Conservation (phyloP, 257 asterid genomes). For the Capsicum chinense region DNA sequence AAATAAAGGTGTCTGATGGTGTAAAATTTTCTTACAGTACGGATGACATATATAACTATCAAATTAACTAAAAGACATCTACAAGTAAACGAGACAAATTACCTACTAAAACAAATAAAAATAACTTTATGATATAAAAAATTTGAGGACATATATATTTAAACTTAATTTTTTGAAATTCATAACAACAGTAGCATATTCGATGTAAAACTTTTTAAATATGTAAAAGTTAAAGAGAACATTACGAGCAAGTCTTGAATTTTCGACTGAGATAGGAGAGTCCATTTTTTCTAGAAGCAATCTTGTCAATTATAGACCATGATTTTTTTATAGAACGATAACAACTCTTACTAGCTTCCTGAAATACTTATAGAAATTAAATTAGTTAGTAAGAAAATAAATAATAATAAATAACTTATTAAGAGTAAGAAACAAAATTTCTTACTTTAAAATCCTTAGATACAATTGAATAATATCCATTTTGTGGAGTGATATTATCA, state of each 20-base stretch:
- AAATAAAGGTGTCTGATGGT: background rate
- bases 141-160: no score
- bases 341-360: conserved; percentile 65
- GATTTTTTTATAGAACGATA: conserved; percentile 56
- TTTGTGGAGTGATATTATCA: conserved; percentile 64
- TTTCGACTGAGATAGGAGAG: conserved; percentile 52
- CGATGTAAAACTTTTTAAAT: no score
- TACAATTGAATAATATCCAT: conserved; percentile 57
- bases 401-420: background rate
- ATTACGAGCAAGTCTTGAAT: conserved; percentile 76
- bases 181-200: no score
- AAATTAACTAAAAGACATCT: background rate
- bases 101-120: background rate
- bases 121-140: background rate
- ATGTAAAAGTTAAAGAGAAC: no score
- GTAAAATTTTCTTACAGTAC: background rate
- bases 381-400: background rate
- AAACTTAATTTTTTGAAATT: no score
- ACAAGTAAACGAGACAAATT: background rate
- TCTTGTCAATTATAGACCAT: conserved; percentile 68
- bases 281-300: conserved; percentile 58
- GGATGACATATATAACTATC: background rate
- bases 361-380: conserved; percentile 5
- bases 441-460: conserved; percentile 66
- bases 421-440: background rate